Percentiles rank a stretch among this genome's conserved stretches.
These are phyloP conservation scores for Aaosphaeria arxii DNA, from an alignment of 2,329 filamentous ascomycete genomes.

Conservation along the genomic window DNA sequence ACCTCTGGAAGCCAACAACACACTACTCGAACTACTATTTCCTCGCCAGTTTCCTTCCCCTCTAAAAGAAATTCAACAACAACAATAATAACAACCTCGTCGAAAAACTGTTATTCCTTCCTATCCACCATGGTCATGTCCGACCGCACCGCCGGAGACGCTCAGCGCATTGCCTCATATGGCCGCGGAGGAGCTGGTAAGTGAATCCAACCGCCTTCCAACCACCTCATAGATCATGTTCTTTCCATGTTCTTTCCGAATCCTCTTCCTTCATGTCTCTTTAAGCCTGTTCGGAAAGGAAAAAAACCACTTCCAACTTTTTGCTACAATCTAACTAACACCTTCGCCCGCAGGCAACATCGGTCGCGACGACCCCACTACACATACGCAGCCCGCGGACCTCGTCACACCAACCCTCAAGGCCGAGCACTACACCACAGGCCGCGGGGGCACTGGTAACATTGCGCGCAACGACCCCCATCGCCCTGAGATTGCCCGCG, in stretches of 20 bases:
- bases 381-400: conserved; percentile 49
- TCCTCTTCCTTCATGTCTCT: conserved; percentile 2
- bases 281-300: background rate
- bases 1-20: too few species aligned
- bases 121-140: conserved; percentile 11
- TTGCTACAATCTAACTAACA: conserved; percentile 6
- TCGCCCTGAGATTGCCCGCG: conserved; percentile 65
- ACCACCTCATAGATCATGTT: background rate
- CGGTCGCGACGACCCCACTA: conserved; percentile 35
- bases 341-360: conserved; percentile 45
- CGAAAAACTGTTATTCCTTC: background rate
- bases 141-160: conserved; percentile 13
- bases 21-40: too few species aligned
- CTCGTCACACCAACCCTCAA: conserved; percentile 83
- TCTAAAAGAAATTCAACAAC: background rate
- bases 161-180: conserved; percentile 51
- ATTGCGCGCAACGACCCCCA: conserved; percentile 75
- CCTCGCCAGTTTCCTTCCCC: too few species aligned
- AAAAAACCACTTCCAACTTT: background rate
- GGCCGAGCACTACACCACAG: conserved; percentile 79
- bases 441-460: conserved; percentile 83
- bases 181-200: conserved; percentile 73
- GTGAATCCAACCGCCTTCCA: conserved; percentile 8
- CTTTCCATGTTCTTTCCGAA: background rate
- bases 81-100: background rate